These are phyloP conservation scores for Cyberlindnera amylophila DNA, from an alignment of 805 yeast genomes.

Conservation along the genomic window DNA sequence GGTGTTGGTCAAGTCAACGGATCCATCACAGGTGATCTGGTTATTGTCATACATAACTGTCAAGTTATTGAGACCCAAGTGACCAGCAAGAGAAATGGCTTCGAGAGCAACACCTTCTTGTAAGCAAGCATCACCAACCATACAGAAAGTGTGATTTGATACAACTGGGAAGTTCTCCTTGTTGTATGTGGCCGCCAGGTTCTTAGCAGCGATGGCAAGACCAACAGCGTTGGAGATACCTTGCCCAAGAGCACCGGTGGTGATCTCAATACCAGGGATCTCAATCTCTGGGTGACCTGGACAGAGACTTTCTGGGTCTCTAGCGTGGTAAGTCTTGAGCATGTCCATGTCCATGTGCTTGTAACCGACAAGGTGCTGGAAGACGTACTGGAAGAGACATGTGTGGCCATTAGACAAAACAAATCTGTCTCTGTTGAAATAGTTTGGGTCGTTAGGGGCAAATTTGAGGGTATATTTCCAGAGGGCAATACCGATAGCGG, in stretches of 20 bases:
- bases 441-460: conserved; percentile 85
- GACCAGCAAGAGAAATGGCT: conserved; percentile 93
- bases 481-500: conserved; percentile 70
- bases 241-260: conserved; percentile 98
- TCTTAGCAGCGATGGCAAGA: conserved; percentile 88
- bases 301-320: conserved; percentile 82
- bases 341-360: conserved; percentile 70
- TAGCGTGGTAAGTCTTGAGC: conserved; percentile 67
- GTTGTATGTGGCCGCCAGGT: conserved; percentile 88
- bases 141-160: conserved; percentile 70
- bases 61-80: conserved; percentile 85
- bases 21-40: conserved; percentile 94
- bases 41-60: conserved; percentile 95
- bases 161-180: conserved; percentile 73
- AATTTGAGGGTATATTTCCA: conserved; percentile 68
- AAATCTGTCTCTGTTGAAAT: conserved; percentile 94
- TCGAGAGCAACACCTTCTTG: conserved; percentile 97
- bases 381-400: conserved; percentile 79
- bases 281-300: conserved; percentile 98
- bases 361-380: conserved; percentile 84
- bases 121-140: conserved; percentile 96
- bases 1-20: conserved; percentile 82
- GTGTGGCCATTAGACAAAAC: conserved; percentile 96
- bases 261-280: conserved; percentile 89
- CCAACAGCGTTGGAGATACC: conserved; percentile 96